Base-by-base conservation (phyloP, 257 asterid genomes). In the Nyctanthes arbortristis region DNA sequence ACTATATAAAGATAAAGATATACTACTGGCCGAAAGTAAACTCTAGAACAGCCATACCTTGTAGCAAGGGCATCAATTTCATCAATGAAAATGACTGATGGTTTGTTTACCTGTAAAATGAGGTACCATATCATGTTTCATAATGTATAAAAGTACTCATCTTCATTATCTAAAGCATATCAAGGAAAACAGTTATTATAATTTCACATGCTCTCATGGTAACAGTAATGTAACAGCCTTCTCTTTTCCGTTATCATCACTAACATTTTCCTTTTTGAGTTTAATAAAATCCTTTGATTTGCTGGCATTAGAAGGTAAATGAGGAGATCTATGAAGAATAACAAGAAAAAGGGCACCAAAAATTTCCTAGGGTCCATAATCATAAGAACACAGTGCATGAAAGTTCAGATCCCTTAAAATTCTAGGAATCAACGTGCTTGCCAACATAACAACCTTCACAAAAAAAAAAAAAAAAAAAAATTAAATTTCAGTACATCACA, bases 41-140 rank as follows among this genome's bases (percentile, higher is more conserved):
- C 63, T 20, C 12, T 63, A 36, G 63, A 61, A 72, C 68, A 54
- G 7, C 29, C 79, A 76, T 87, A 93, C 99, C 97, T 89, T 82
- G 99, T 86, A 13, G 95, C 97, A 73, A 94, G 83, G 14, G 99
- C 99, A 84, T 94, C 97, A 68, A 94, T 94, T 88, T 94, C 99
- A 74, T 94, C 99, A 65, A 94, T 88, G 72, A 94, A 94, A 77
- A 94, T 94, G 80, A 94, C 99, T 1, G 99, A 84, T 74, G 99
- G 99, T 78, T 71, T 91, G 76, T 94, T 94, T 24, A 91, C 97
- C 99, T 94, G 90, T 27, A 74, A 78, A 81, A 74, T 49, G 68
- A 71, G 66, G 77, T 55, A 78, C 20, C 32, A 71, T n/a, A 56
- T 33, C 30, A 65, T 24, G 29, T 52, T 24, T 52, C 4, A 52